phyloP scores from a whole-genome alignment of 208 protist genomes.

The Trypanosomatidae sp. region DNA sequence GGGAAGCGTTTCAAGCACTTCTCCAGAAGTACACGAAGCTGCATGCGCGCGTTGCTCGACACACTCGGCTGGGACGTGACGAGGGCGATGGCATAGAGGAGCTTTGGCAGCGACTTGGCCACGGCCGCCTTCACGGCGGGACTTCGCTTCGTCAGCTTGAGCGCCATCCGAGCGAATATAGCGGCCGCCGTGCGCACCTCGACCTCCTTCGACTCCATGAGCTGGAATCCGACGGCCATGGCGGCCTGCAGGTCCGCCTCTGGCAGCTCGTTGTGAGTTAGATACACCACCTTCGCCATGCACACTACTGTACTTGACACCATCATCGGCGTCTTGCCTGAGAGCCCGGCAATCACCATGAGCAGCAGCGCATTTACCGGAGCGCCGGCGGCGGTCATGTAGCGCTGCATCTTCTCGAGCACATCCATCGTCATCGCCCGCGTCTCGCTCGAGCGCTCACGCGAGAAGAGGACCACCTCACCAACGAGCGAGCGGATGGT shows the following conservation, averaged over 20 bases:
- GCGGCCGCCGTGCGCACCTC: slow-evolving; percentile 73
- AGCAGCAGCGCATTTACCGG: slow-evolving; percentile 75
- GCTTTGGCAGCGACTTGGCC: slow-evolving; percentile 57
- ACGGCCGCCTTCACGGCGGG: slow-evolving; percentile 49
- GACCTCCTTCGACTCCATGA: slow-evolving; percentile 70
- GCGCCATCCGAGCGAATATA: slow-evolving; percentile 81
- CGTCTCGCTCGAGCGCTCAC: slow-evolving; percentile 78
- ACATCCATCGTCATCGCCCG: slow-evolving; percentile 83
- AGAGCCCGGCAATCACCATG: slow-evolving; percentile 74
- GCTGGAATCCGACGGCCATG: slow-evolving; percentile 64
- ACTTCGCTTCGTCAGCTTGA: slow-evolving; percentile 82
- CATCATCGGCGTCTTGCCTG: slow-evolving; percentile 75
- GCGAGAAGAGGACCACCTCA: slow-evolving; percentile 78
- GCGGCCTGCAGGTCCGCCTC: slow-evolving; percentile 60
- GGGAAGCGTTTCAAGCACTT: slow-evolving; percentile 86
- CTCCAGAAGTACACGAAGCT: slow-evolving; percentile 81
- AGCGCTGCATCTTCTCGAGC: slow-evolving; percentile 88
- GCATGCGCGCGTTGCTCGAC: slow-evolving; percentile 75
- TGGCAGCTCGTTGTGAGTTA: slow-evolving; percentile 66
- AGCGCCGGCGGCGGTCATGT: slow-evolving; percentile 50
- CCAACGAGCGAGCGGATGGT: slow-evolving; percentile 63
- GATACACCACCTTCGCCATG: slow-evolving; percentile 82
- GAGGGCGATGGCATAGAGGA: slow-evolving; percentile 81
- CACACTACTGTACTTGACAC: slow-evolving; percentile 79
- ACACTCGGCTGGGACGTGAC: slow-evolving; percentile 80